Conservation (phyloP, 2,329 filamentous ascomycete species). For the Fusarium proliferatum region DNA sequence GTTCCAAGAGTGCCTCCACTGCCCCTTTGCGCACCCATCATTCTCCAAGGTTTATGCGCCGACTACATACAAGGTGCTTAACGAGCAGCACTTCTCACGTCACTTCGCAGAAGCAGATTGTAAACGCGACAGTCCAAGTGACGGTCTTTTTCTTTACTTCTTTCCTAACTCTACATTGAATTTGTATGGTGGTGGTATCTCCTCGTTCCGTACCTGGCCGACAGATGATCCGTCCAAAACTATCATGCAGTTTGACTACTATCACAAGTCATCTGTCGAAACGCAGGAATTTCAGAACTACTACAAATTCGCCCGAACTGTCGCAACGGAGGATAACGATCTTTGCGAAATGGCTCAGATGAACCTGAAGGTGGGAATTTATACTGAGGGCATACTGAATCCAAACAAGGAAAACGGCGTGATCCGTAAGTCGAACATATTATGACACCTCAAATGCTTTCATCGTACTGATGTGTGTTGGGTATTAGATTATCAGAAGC, state of each 20-base stretch:
- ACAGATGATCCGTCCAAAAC: background rate
- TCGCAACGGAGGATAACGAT: background rate
- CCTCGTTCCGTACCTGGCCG: background rate
- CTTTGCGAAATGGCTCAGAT: background rate
- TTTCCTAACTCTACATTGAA: background rate
- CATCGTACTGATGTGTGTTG: background rate
- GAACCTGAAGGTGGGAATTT: background rate
- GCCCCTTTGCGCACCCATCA: background rate
- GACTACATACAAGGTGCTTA: background rate
- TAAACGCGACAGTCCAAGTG: background rate
- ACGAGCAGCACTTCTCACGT: background rate
- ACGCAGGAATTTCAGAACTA: background rate
- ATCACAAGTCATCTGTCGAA: background rate
- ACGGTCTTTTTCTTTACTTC: background rate
- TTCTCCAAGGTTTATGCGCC: background rate
- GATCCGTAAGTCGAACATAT: background rate
- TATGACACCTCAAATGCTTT: fast-evolving
- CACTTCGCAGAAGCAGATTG: background rate
- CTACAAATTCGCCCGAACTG: background rate
- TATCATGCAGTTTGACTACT: background rate
- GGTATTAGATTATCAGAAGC: background rate
- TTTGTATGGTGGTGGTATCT: background rate
- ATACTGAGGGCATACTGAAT: background rate
- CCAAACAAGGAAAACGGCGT: background rate
- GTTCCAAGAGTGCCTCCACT: background rate